Base-by-base conservation (phyloP, 2,329 filamentous ascomycete genomes). In the Ceratocystis cacaofunesta region DNA sequence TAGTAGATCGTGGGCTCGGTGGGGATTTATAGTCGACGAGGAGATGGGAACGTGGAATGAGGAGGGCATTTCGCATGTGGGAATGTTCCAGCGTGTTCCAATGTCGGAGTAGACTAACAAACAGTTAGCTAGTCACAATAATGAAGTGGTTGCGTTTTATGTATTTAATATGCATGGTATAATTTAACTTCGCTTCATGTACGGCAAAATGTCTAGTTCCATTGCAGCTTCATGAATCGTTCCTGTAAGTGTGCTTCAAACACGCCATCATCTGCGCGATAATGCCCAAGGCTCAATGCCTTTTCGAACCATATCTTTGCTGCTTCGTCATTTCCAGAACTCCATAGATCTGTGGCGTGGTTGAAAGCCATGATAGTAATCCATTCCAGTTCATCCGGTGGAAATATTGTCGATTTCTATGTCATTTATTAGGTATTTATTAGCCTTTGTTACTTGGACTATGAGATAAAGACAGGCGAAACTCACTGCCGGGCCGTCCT, bases 1-100 rank as follows among this genome's bases (percentile, higher is more conserved):
- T 15, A 79, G 84, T 69, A 76, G 75, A 32, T 78, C 86, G 69
- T 97, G 91, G 84, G 76, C 77, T 71, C 82, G 79, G 71, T 82
- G 86, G 74, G 91, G 90, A 0, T 96, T 96, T 73, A 75, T 78
- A 68, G 77, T 82, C 8, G 91, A 96, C 74, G 80, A 88, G 71
- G 78, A 75, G 8, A 83, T 92, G 82, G 89, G 89, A 0, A 79
- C 74, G 41, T 96, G 91, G 90, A 79, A 80, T 68, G 91, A 96
- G 74, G 90, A 94, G 71, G 89, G 88, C 3, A 92, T 96, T 65
- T 79, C 82, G 69, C 90, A 96, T 77, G 80, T 95, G 19, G 91
- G 89, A 67, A 95, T 96, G 91, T 95, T 83, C 69, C 71, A 74
- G 69, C 76, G 82, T 43, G 67, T 85, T 32, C 71, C 77, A 3